Base-by-base conservation (phyloP, 2,329 filamentous ascomycete species). In the Cordyceps javanica region DNA sequence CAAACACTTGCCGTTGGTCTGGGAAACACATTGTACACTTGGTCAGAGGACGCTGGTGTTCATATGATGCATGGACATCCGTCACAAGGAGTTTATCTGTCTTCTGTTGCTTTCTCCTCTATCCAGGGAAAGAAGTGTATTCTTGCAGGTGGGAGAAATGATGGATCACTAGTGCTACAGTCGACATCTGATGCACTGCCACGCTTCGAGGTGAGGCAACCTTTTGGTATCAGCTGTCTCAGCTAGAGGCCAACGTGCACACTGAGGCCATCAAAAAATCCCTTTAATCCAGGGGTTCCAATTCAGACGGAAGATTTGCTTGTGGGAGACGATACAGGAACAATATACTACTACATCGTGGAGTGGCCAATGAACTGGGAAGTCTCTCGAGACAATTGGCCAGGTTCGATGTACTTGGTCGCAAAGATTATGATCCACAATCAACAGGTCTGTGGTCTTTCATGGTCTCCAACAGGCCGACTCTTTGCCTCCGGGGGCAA, bases 361-460 rank as follows among this genome's bases (percentile, higher is more conserved):
- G 92, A 97, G 70, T 97, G 93, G 92, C 83, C 85, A 5, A 73
- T 80, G 51, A 72, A 79, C 41, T 85, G 79, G 73, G 85, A 89
- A 65, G 78, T 90, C 8, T 71, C 74, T 55, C 75, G 75, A 6
- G 82, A 88, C 67, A 82, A 81, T 52, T 96, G 90, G 90, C 80
- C 84, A 30, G 91, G 92, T 14, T 81, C 85, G 34, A 86, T 96
- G 76, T 90, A 82, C 2, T 77, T 97, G 25, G 75, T 96, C 53
- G 87, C 88, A 23, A 86, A 86, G 62, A 87, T 97, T 64, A 80
- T 80, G 32, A 83, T 90, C 8, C 93, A 97, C 69, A 83, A 80
- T 1, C 91, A 97, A 71, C 92, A 97, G 67, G 87, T 99, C 56
- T 99, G 94, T 66, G 93, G 93, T 1, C 77, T 99, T n/a, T 82